Evolutionary conservation across 495 filamentous ascomycete genomes (phyloP).

Genomic region (Peziza echinospora): DNA sequence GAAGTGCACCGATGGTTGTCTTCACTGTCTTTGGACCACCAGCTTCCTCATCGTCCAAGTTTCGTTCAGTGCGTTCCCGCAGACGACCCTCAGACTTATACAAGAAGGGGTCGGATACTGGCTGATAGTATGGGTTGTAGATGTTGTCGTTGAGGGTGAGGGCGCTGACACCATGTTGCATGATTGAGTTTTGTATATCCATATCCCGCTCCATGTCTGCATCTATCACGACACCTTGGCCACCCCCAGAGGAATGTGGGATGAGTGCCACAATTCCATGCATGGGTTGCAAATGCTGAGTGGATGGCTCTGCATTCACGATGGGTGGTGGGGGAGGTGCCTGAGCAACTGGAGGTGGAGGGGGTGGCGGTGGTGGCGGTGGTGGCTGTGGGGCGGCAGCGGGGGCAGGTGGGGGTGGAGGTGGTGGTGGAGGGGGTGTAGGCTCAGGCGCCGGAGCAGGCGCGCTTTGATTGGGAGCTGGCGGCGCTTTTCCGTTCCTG

Average conservation of each 20-base stretch:
- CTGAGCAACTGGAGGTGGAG: conserved; percentile 4
- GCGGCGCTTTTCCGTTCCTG: not conserved
- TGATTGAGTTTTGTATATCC: conserved; percentile 5
- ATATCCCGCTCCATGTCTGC: conserved; percentile 1
- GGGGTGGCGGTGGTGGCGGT: conserved; percentile 2
- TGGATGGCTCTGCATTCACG: conserved; percentile 10
- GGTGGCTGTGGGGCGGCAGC: not conserved
- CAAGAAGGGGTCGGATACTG: not conserved
- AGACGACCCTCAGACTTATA: not conserved
- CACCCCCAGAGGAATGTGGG: conserved; percentile 8
- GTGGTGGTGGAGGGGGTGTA: not conserved
- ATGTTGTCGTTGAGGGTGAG: conserved; percentile 4
- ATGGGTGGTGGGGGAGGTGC: too few relatives aligned
- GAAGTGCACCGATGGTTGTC: not conserved
- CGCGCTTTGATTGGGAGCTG: not conserved
- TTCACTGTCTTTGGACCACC: not conserved
- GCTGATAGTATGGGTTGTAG: conserved; percentile 1
- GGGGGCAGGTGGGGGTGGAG: conserved; percentile 1
- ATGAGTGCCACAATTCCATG: conserved; percentile 11
- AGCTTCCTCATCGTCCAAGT: not conserved
- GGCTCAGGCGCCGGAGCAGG: conserved; percentile 1
- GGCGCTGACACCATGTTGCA: not conserved
- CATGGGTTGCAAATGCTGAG: conserved; percentile 5
- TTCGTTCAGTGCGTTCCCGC: not conserved
- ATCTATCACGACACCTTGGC: not conserved